Percentiles rank a stretch among this genome's conserved stretches.
phyloP scores from a whole-genome alignment of 345 rosid genomes.

The Aethionema arabicum region DNA sequence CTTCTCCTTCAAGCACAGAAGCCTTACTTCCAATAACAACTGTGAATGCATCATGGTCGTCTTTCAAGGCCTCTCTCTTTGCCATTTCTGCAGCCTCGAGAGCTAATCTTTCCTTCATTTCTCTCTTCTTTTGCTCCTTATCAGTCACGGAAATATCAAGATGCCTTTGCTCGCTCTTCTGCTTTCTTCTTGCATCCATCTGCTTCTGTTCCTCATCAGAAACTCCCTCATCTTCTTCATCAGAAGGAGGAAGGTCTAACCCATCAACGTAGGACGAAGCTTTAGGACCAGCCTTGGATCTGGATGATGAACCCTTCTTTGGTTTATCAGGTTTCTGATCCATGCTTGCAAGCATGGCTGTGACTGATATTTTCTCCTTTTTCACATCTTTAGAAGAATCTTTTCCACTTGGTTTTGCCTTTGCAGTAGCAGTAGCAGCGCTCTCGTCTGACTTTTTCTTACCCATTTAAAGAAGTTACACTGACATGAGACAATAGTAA shows the following conservation, averaged over 20 bases:
- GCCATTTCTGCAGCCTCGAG: constrained; percentile 56
- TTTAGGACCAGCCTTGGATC: constrained; percentile 53
- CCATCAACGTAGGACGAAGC: constrained; percentile 69
- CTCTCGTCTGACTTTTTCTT: constrained; percentile 67
- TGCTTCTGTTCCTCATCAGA: constrained; percentile 53
- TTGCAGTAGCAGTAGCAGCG: constrained; percentile 38
- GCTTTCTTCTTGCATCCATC: constrained; percentile 47
- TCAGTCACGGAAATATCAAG: constrained; percentile 63
- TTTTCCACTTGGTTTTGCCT: constrained; percentile 54
- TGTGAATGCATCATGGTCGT: constrained; percentile 93
- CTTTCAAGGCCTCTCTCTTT: constrained; percentile 77
- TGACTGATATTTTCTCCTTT: constrained; percentile 65
- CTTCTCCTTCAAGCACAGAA: constrained; percentile 87
- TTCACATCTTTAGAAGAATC: constrained; percentile 56
- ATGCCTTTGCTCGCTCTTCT: constrained; percentile 47
- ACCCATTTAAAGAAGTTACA: constrained; percentile 51
- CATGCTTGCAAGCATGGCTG: constrained; percentile 84
- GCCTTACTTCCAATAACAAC: constrained; percentile 90
- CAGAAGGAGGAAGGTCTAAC: constrained; percentile 89
- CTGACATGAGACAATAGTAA: constrained; percentile 22
- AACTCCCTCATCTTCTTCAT: constrained; percentile 61
- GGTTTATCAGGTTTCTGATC: constrained; percentile 75
- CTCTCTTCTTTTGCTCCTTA: constrained; percentile 82
- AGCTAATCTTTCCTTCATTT: constrained; percentile 64
- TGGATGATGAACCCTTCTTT: constrained; percentile 66